Evolutionary conservation across 2,329 filamentous ascomycete species (phyloP).

Genomic region (Sclerotinia spermophila): DNA sequence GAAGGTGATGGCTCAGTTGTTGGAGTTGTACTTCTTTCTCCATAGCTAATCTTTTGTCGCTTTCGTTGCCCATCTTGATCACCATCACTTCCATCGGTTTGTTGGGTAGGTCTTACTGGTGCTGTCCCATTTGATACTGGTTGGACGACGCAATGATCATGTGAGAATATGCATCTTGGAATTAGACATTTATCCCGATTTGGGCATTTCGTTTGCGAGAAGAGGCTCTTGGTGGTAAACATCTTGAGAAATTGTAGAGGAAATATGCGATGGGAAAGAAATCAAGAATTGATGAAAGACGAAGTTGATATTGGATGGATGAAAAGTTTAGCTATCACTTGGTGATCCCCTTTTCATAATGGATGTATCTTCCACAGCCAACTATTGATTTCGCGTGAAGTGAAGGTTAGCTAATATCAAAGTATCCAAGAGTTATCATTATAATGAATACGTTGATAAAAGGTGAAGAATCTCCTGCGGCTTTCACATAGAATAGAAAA

Average conservation of each 20-base stretch:
- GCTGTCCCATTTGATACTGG: neutral
- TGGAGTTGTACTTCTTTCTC: slow-evolving; percentile 8
- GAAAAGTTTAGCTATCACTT: neutral
- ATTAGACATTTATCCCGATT: slow-evolving; percentile 34
- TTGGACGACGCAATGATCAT: slow-evolving; percentile 19
- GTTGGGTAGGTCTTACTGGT: neutral
- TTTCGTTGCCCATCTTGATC: slow-evolving; percentile 38
- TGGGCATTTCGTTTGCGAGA: slow-evolving; percentile 35
- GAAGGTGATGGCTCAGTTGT: neutral
- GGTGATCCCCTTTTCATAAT: neutral
- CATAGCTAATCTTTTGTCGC: slow-evolving; percentile 33
- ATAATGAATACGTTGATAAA: neutral
- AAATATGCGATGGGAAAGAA: neutral
- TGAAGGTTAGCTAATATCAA: neutral
- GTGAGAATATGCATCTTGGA: slow-evolving; percentile 37
- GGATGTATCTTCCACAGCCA: neutral
- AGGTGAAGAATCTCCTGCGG: neutral
- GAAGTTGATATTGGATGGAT: neutral
- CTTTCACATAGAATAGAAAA: neutral
- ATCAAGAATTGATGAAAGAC: no score
- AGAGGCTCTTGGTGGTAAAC: slow-evolving; percentile 37
- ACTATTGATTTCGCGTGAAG: neutral
- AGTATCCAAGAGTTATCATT: neutral
- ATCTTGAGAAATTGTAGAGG: slow-evolving; percentile 21
- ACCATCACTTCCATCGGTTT: slow-evolving; percentile 15